A percentile compares a stretch with the other conserved stretches of the same genome.
phyloP scores from a whole-genome alignment of 2,329 filamentous ascomycete genomes.

The Lecanoromycetidae sp. region DNA sequence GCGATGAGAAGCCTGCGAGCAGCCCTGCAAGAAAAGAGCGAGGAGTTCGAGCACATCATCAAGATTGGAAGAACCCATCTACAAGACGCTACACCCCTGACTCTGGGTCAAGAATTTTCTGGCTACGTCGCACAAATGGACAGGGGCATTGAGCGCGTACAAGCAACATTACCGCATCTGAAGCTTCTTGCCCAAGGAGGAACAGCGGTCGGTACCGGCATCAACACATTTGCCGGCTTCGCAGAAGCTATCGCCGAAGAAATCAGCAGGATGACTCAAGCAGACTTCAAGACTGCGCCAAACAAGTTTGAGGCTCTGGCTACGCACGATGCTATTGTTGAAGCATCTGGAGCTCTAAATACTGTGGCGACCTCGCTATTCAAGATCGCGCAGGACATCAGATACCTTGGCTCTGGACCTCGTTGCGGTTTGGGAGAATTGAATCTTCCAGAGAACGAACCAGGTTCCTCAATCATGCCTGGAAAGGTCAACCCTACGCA shows the following conservation, averaged over 20 bases:
- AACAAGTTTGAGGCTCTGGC: constrained; percentile 99
- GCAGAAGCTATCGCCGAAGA: constrained; percentile 85
- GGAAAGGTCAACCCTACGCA: constrained; percentile 99
- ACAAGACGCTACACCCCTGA: constrained; percentile 92
- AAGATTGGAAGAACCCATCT: constrained; percentile 98
- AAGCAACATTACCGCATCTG: constrained; percentile 71
- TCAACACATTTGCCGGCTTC: constrained; percentile 96
- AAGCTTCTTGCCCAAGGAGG: constrained; percentile 85
- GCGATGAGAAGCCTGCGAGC: constrained; percentile 68
- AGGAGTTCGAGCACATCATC: constrained; percentile 87
- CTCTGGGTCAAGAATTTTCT: constrained; percentile 92
- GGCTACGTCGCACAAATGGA: constrained; percentile 94
- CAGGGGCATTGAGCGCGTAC: constrained; percentile 74
- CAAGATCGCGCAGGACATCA: constrained; percentile 97
- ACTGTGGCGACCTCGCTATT: constrained; percentile 81
- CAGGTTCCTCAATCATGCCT: constrained; percentile 95
- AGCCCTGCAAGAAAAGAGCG: constrained; percentile 76
- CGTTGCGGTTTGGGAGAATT: constrained; percentile 93
- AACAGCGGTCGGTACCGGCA: constrained; percentile 89
- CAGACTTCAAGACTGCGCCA: constrained; percentile 85
- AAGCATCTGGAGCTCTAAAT: constrained; percentile 87
- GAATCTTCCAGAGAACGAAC: constrained; percentile 91
- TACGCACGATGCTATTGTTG: constrained; percentile 88
- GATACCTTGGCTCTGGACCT: constrained; percentile 90
- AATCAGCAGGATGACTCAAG: constrained; percentile 84